phyloP scores from a whole-genome alignment of 208 protist species.

The Leishmania mexicana region DNA sequence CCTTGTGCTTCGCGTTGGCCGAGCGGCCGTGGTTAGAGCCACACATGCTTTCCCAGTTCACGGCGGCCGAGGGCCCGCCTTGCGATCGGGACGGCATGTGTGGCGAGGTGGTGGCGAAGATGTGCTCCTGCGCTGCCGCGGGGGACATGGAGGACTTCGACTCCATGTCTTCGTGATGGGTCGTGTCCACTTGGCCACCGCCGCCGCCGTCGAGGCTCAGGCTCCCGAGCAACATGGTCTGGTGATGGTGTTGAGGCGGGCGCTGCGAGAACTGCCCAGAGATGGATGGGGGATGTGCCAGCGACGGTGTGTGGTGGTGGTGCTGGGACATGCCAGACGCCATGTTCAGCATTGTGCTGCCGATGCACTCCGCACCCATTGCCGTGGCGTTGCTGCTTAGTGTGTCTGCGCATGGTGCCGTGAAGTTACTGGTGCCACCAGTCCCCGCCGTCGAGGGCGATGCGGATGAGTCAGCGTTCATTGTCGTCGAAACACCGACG shows the following conservation, averaged over 20 bases:
- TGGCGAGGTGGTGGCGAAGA: not conserved
- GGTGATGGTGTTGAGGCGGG: constrained; percentile 4
- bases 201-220: not conserved
- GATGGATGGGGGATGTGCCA: not conserved
- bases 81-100: not conserved
- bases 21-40: not conserved
- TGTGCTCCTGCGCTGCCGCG: not conserved
- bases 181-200: not conserved
- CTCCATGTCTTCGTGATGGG: not conserved
- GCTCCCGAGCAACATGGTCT: not conserved
- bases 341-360: not conserved
- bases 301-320: not conserved
- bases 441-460: not conserved
- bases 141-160: not conserved
- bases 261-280: constrained; percentile 4
- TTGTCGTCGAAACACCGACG: not conserved
- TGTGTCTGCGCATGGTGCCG: constrained; percentile 1
- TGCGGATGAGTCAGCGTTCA: not conserved
- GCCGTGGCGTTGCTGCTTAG: not conserved
- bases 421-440: not conserved
- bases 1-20: not conserved
- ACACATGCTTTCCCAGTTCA: constrained; percentile 1
- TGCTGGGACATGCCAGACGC: constrained; percentile 10
- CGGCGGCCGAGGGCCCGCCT: not conserved
- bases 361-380: not conserved